Base-by-base conservation (phyloP, 1,284 basidiomycete genomes). In the Fomitopsis betulina region DNA sequence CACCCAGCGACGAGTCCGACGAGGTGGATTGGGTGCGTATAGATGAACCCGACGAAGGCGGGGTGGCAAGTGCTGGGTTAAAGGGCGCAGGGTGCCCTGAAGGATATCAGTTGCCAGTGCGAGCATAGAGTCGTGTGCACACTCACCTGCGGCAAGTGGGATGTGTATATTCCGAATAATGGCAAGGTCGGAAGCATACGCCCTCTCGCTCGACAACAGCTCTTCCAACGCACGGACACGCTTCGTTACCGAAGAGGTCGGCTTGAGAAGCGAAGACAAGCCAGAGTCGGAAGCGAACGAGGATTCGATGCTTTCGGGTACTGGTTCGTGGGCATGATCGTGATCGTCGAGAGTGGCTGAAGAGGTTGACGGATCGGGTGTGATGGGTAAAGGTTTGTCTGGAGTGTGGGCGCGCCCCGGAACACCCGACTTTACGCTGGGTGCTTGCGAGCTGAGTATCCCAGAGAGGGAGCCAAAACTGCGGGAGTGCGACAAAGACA, bases 131-230 rank as follows among this genome's bases (percentile, higher is more conserved):
- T 39, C 50, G 39, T 51, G 58, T 52, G 57, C 61, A 62, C 37
- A 71, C 68, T 58, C 61, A 81, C 90, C 89, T 68, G 86, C 73
- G 33, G 89, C 89, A 58, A 91, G 73, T 9, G 89, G 89, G 49
- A 94, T 84, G 70, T 95, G 93, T 30, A 96, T 83, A 64, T 94
- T 90, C 50, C 89, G 80, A 55, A 97, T 85, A 53, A 97, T 78
- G 3, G 88, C 87, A 21, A 98, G 79, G 76, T 98, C 95, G 10
- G 85, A 87, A 1, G 94, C 92, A 72, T 96, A 96, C 0, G 90
- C 86, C 30, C 89, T 79, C 70, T 98, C 95, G 21, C 93, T 94
- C 12, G 84, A 82, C 45, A 93, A 80, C 23, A 96, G 78, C 68
- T 98, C 95, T 51, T 87, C 82, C 37, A 98, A 76, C 1, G 94